Conservation (phyloP, 2,329 filamentous ascomycete genomes). For the Orbilia javanica region DNA sequence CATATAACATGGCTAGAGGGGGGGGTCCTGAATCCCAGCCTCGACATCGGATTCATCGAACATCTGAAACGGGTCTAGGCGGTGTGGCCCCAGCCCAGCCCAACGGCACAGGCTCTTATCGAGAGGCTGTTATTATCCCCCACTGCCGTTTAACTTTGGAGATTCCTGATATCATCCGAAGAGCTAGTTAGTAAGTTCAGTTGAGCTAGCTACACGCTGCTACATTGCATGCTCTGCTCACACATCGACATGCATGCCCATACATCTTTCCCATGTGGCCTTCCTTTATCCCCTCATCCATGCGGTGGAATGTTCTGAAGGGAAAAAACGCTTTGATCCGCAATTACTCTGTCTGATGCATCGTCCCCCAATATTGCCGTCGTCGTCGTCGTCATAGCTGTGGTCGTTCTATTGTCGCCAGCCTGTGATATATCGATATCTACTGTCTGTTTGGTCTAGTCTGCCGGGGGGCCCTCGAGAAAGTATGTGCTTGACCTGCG, state of each 20-base stretch:
- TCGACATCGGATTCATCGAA: slow-evolving; percentile 55
- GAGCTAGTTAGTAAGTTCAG: slow-evolving; percentile 6
- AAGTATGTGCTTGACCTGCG: neutral
- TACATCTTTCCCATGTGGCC: slow-evolving; percentile 32
- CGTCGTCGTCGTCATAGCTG: neutral
- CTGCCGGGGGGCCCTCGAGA: too few relatives aligned
- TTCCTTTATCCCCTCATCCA: slow-evolving; percentile 34
- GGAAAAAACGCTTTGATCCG: slow-evolving; percentile 10
- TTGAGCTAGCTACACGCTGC: neutral
- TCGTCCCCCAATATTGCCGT: neutral
- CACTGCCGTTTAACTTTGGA: slow-evolving; percentile 28
- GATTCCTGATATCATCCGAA: slow-evolving; percentile 44
- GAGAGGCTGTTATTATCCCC: slow-evolving; percentile 41
- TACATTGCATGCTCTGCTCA: too few relatives aligned
- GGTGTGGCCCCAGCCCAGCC: slow-evolving; percentile 47
- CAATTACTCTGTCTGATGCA: slow-evolving; percentile 16
- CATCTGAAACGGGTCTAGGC: slow-evolving; percentile 58
- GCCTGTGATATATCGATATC: neutral
- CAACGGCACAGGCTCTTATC: slow-evolving; percentile 50
- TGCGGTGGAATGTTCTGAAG: slow-evolving; percentile 17
- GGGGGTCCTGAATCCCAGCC: slow-evolving; percentile 33
- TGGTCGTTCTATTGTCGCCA: neutral
- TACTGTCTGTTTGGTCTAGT: neutral
- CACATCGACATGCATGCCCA: too few relatives aligned
- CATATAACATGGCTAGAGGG: neutral